Conservation (phyloP, 2,329 filamentous ascomycete species). For the Ophiostoma angusticollis region DNA sequence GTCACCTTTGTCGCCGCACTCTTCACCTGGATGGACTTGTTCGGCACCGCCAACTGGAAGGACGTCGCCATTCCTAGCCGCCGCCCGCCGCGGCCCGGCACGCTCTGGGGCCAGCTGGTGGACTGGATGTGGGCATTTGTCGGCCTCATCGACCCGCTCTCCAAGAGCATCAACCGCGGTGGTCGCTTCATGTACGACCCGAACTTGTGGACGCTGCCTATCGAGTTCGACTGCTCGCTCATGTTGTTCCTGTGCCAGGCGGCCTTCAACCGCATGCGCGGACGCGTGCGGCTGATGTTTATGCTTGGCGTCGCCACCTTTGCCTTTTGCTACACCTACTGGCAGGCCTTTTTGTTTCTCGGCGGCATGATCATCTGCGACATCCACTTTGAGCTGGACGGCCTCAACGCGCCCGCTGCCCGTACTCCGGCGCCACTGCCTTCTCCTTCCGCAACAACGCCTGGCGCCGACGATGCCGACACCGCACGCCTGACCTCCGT, state of each 20-base stretch:
- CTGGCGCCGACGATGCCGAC: too few relatives aligned
- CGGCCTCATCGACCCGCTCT: neutral
- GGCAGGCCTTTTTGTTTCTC: slow-evolving; percentile 19
- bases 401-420: too few relatives aligned
- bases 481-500: too few relatives aligned
- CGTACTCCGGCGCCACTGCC: too few relatives aligned
- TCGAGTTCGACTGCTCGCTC: slow-evolving; percentile 25
- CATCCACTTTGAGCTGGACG: slow-evolving; percentile 14
- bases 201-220: slow-evolving; percentile 25
- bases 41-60: too few relatives aligned
- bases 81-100: too few relatives aligned
- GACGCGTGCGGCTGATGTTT: slow-evolving; percentile 10
- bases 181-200: slow-evolving; percentile 19
- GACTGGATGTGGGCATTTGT: neutral
- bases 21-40: too few relatives aligned
- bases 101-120: neutral
- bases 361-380: slow-evolving; percentile 22
- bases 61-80: too few relatives aligned
- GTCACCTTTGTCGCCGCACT: too few relatives aligned
- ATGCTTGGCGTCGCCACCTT: slow-evolving; percentile 8
- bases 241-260: slow-evolving; percentile 22
- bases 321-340: slow-evolving; percentile 17
- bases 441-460: too few relatives aligned
- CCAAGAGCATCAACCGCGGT: slow-evolving; percentile 10
- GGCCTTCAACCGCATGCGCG: slow-evolving; percentile 17